Base-by-base conservation (phyloP, 768 basidiomycete genomes). In the Sporobolomyces pararoseus region DNA sequence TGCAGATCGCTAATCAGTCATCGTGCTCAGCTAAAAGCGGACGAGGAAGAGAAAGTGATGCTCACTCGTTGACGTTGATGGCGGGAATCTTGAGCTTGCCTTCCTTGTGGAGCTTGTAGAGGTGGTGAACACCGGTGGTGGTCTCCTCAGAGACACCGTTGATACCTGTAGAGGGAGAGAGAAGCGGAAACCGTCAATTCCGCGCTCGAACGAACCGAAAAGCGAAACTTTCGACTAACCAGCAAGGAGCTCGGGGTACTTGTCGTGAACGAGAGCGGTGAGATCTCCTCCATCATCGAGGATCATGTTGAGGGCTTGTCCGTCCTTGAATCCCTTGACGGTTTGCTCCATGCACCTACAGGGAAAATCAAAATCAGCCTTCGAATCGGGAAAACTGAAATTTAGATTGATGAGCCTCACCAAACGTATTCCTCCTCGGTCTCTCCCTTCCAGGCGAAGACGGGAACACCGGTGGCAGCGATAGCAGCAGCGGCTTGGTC, bases 361-460 rank as follows among this genome's bases (percentile, higher is more conserved):
- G 61, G 4, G 7, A 14, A 16, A 3, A 17, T 19, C 1, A 25
- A 51, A 27, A 29, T 51, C 50, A 47, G 46, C 21, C 23, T 12
- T 51, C 23, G 3, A 3, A 27, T 27, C 50, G 23, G 10, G 25
- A 51, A 27, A n/a, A 27, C 29, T 27, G n/a, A n/a, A n/a, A n/a
- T n/a, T n/a, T 27, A 25, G 50, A 12, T 17, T n/a, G 12, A 10
- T 7, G 7, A 9, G 34, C 51, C 91, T 80, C 94, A 98, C 96
- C 96, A 99, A 74, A 81, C 78, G 82, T 97, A 98, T 80, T 99
- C 96, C 81, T 97, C 96, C 79, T 98, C 96, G 53, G 94, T 94
- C 84, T 99, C 96, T 65, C 96, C 96, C 84, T 99, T 99, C 96
- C 96, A 99, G 49, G 96, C 96, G 78, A 87, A 99, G 77, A 98